phyloP scores from a whole-genome alignment of 768 basidiomycete species.

The Lentinus tigrinus region DNA sequence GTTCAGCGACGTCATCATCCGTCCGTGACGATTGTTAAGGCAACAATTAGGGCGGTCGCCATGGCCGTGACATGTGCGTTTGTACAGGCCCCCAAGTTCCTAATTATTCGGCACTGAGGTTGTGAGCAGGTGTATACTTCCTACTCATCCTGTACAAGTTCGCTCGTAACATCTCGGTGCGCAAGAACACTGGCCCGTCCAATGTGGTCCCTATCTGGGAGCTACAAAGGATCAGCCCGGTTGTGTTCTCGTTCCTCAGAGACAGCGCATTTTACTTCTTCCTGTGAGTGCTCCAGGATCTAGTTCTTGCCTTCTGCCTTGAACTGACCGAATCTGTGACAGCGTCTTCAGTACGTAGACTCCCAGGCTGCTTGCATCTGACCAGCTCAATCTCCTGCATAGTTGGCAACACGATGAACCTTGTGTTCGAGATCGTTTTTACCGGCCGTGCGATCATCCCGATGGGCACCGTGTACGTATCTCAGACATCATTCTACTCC shows the following conservation, averaged over 20 bases:
- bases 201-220: background rate
- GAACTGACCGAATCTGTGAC: too few relatives aligned
- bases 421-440: conserved; percentile 1
- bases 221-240: conserved; percentile 1
- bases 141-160: conserved; percentile 2
- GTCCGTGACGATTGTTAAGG: background rate
- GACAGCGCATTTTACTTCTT: conserved; percentile 10
- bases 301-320: background rate
- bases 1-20: background rate
- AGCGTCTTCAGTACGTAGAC: too few relatives aligned
- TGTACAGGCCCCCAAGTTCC: background rate
- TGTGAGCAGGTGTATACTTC: conserved; percentile 1
- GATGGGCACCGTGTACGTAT: conserved; percentile 1
- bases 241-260: conserved; percentile 3
- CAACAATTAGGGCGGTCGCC: background rate
- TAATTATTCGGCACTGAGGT: too few relatives aligned
- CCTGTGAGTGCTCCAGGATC: background rate
- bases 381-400: background rate
- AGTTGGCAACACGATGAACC: conserved; percentile 4
- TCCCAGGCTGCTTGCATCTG: too few relatives aligned
- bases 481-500: background rate
- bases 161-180: conserved; percentile 3
- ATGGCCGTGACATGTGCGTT: conserved; percentile 3
- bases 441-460: conserved; percentile 1
- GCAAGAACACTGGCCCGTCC: background rate